Percentiles rank a stretch among this genome's conserved stretches.
Conservation (phyloP, 805 yeast genomes). For the Cyberlindnera xylosilytica region DNA sequence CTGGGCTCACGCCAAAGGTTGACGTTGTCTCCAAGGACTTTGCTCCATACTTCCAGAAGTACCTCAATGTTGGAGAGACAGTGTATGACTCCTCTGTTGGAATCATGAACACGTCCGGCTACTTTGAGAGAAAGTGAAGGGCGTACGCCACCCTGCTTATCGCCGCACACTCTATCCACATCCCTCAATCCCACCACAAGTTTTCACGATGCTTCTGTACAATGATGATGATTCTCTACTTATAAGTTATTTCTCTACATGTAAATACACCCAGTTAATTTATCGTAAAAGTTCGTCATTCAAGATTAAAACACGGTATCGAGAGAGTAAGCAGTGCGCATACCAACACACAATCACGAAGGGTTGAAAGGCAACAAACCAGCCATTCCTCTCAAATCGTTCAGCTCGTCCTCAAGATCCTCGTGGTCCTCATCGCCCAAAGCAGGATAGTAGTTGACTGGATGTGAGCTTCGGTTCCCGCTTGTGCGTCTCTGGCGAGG, state of each 20-base stretch:
- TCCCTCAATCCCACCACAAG: too few relatives aligned
- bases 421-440: constrained; percentile 19
- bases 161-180: too few relatives aligned
- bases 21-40: constrained; percentile 43
- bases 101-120: constrained; percentile 65
- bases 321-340: too few relatives aligned
- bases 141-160: not conserved
- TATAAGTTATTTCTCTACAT: constrained; percentile 1
- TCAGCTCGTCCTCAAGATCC: constrained; percentile 24
- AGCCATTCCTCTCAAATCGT: constrained; percentile 18
- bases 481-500: not conserved
- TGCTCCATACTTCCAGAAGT: constrained; percentile 54
- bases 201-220: too few relatives aligned
- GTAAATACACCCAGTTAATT: not conserved
- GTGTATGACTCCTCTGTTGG: constrained; percentile 70
- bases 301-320: too few relatives aligned
- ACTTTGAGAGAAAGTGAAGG: constrained; percentile 57
- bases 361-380: constrained; percentile 24
- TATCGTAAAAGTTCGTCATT: too few relatives aligned
- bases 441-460: constrained; percentile 7
- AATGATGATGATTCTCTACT: too few relatives aligned
- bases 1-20: constrained; percentile 63
- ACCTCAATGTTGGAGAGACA: constrained; percentile 83
- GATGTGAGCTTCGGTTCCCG: constrained; percentile 1
- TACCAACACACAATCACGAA: constrained; percentile 17